phyloP scores from a whole-genome alignment of 2,329 filamentous ascomycete species.

The Calonectria honghensis region DNA sequence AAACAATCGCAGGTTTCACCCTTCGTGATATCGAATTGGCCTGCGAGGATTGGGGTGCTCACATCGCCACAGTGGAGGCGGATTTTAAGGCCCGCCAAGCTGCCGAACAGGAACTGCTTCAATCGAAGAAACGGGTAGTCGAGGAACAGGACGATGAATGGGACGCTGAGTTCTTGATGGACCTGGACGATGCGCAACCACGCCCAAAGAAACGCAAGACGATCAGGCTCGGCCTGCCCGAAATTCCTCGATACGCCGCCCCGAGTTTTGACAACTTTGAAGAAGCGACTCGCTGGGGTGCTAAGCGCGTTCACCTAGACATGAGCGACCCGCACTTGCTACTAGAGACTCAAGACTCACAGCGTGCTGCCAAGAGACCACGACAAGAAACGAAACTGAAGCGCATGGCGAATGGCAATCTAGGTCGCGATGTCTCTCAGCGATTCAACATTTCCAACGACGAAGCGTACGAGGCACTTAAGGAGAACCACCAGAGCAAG shows the following conservation, averaged over 20 bases:
- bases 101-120: constrained; percentile 57
- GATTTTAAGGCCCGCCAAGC: constrained; percentile 59
- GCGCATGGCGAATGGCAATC: constrained; percentile 80
- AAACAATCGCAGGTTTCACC: constrained; percentile 83
- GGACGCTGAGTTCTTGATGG: constrained; percentile 76
- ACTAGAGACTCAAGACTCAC: constrained; percentile 83
- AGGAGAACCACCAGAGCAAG: constrained; percentile 97
- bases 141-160: constrained; percentile 76
- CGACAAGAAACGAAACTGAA: constrained; percentile 75
- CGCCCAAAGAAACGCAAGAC: constrained; percentile 82
- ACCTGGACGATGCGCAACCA: constrained; percentile 67
- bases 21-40: constrained; percentile 89
- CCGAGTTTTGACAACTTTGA: constrained; percentile 89
- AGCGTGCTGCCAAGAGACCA: constrained; percentile 76
- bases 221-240: constrained; percentile 75
- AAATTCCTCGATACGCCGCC: constrained; percentile 75
- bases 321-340: constrained; percentile 92
- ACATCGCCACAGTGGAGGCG: constrained; percentile 70
- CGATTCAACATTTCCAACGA: constrained; percentile 98
- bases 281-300: constrained; percentile 80
- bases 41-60: constrained; percentile 88
- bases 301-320: constrained; percentile 88
- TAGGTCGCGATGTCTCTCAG: constrained; percentile 83
- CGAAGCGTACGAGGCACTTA: constrained; percentile 94
- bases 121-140: constrained; percentile 57